phyloP scores from a whole-genome alignment of 257 asterid species.

The Catharanthus roseus region DNA sequence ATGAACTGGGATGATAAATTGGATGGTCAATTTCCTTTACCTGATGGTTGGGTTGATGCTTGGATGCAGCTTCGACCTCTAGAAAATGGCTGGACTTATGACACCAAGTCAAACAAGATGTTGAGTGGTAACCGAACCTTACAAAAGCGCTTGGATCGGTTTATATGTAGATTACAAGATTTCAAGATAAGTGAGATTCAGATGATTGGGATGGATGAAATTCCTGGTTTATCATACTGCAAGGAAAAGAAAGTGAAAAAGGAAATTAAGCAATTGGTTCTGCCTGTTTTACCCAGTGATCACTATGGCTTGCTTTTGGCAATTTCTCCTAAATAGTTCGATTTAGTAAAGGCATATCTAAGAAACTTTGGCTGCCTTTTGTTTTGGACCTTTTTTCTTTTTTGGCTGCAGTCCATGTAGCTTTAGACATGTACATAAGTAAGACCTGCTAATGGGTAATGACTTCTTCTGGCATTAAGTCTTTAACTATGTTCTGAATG shows the following conservation, averaged over 20 bases:
- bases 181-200: constrained; percentile 45
- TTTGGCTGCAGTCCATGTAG: constrained; percentile 2
- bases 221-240: constrained; percentile 45
- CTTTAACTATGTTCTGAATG: no score
- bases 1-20: constrained; percentile 92
- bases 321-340: constrained; percentile 29
- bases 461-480: no score
- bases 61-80: constrained; percentile 69
- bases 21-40: constrained; percentile 77
- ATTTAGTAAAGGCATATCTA: neutral
- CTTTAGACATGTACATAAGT: neutral
- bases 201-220: constrained; percentile 86
- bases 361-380: neutral
- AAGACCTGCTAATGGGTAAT: neutral
- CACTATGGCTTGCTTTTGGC: constrained; percentile 86
- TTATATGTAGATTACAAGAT: constrained; percentile 62
- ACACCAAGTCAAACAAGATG: constrained; percentile 92
- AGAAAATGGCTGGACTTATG: constrained; percentile 83
- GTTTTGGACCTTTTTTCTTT: neutral
- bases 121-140: constrained; percentile 56
- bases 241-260: constrained; percentile 73
- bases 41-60: constrained; percentile 79
- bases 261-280: constrained; percentile 51
- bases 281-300: constrained; percentile 94
- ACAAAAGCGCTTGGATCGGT: constrained; percentile 76